Evolutionary conservation across 306 rosid species (phyloP).

Genomic region (Malus fusca): DNA sequence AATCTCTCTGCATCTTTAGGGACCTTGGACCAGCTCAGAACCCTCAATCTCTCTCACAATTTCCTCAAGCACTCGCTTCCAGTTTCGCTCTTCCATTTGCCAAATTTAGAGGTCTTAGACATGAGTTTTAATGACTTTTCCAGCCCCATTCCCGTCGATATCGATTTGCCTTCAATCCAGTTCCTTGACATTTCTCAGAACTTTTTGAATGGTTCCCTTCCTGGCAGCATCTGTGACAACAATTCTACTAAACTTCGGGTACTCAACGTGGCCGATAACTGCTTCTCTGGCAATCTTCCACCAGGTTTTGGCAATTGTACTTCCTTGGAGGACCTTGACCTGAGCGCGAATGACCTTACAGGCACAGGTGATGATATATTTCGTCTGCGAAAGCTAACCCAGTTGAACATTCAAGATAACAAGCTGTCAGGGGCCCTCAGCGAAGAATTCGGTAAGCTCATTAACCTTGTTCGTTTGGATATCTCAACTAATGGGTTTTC

Average conservation of each 20-base stretch:
- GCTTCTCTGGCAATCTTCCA: conserved; percentile 24
- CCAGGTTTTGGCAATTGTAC: conserved; percentile 25
- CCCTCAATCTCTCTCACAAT: conserved; percentile 34
- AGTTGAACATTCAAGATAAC: conserved; percentile 12
- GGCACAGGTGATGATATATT: conserved; percentile 18
- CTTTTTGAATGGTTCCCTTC: conserved; percentile 23
- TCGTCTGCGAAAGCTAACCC: background rate
- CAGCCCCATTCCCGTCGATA: conserved; percentile 6
- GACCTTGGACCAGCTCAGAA: conserved; percentile 26
- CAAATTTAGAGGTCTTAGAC: conserved; percentile 22
- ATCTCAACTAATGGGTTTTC: conserved; percentile 24
- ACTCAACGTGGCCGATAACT: conserved; percentile 24
- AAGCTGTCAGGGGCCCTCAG: conserved; percentile 8
- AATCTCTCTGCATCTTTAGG: conserved; percentile 24
- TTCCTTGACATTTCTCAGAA: conserved; percentile 29
- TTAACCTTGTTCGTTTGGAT: conserved; percentile 27
- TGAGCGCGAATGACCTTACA: conserved; percentile 17
- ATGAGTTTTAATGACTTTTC: conserved; percentile 24
- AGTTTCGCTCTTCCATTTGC: conserved; percentile 15
- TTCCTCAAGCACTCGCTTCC: conserved; percentile 27
- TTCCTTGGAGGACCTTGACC: conserved; percentile 19
- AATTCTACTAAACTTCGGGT: conserved; percentile 8
- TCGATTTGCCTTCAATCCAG: conserved; percentile 22
- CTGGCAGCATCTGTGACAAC: conserved; percentile 9
- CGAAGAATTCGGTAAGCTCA: conserved; percentile 24